Evolutionary conservation across 2,329 filamentous ascomycete species (phyloP).

Genomic region (Blumeria graminis): DNA sequence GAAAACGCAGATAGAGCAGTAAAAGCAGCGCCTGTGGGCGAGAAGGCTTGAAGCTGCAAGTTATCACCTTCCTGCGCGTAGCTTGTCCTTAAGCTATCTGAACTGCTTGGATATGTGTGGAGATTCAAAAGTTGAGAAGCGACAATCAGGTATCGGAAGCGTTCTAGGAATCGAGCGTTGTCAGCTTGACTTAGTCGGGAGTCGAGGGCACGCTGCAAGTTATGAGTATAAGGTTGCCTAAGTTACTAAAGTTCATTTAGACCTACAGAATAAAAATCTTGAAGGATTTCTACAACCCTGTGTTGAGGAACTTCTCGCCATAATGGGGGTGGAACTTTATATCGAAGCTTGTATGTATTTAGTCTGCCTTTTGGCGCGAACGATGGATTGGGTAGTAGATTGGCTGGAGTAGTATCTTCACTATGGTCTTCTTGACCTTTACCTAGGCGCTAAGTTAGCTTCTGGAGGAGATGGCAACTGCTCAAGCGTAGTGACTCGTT

Average conservation of each 20-base stretch:
- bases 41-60: slow-evolving; percentile 22
- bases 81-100: slow-evolving; percentile 1
- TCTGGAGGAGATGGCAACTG: too few relatives aligned
- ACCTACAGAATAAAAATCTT: slow-evolving; percentile 28
- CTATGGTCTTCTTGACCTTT: slow-evolving; percentile 20
- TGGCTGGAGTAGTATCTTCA: slow-evolving; percentile 10
- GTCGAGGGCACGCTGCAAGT: slow-evolving; percentile 37
- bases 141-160: slow-evolving; percentile 81
- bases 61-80: slow-evolving; percentile 10
- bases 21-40: slow-evolving; percentile 37
- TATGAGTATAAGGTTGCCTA: slow-evolving; percentile 7
- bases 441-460: slow-evolving; percentile 14
- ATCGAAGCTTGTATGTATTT: slow-evolving; percentile 28
- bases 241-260: slow-evolving; percentile 2
- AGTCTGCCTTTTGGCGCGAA: slow-evolving; percentile 34
- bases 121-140: slow-evolving; percentile 72
- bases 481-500: neutral
- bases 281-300: slow-evolving; percentile 21
- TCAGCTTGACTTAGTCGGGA: slow-evolving; percentile 52
- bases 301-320: slow-evolving; percentile 19
- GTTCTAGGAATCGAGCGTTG: slow-evolving; percentile 68
- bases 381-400: slow-evolving; percentile 12
- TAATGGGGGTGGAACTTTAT: slow-evolving; percentile 21
- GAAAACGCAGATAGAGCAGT: slow-evolving; percentile 38
- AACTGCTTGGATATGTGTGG: slow-evolving; percentile 27